Percentiles rank a stretch among this genome's conserved stretches.
phyloP scores from a whole-genome alignment of 352 stramenopile genomes.

The Blastocystis sp. region DNA sequence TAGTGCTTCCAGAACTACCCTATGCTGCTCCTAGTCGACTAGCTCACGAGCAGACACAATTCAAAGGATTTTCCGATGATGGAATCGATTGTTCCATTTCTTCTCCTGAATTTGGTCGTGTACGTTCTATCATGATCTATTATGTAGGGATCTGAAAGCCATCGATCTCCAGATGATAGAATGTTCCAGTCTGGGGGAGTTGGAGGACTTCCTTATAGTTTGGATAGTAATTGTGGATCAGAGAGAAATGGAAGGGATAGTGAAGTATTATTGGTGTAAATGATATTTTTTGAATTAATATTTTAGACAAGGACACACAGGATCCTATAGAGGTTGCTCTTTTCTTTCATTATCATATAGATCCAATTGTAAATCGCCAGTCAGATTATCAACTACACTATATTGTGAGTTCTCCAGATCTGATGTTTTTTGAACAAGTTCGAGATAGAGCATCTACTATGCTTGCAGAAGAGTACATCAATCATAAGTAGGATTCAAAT shows the following conservation, averaged over 20 bases:
- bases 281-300: neutral
- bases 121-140: neutral
- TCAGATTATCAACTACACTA: neutral
- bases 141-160: neutral
- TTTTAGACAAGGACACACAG: neutral
- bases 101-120: neutral
- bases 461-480: neutral
- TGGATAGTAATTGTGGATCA: neutral
- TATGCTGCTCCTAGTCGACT: neutral
- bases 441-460: neutral
- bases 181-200: neutral
- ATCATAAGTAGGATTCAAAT: neutral
- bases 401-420: neutral
- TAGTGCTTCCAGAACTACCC: neutral
- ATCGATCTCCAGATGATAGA: neutral
- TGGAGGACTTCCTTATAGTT: neutral
- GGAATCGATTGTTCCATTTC: neutral
- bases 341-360: neutral
- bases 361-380: neutral
- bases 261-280: neutral
- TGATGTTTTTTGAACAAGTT: neutral
- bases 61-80: constrained; percentile 5
- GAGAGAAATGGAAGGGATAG: neutral
- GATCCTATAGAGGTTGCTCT: neutral
- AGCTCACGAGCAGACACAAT: neutral